Base-by-base conservation (phyloP, 2,329 filamentous ascomycete genomes). In the Lasiodiplodia theobromae region DNA sequence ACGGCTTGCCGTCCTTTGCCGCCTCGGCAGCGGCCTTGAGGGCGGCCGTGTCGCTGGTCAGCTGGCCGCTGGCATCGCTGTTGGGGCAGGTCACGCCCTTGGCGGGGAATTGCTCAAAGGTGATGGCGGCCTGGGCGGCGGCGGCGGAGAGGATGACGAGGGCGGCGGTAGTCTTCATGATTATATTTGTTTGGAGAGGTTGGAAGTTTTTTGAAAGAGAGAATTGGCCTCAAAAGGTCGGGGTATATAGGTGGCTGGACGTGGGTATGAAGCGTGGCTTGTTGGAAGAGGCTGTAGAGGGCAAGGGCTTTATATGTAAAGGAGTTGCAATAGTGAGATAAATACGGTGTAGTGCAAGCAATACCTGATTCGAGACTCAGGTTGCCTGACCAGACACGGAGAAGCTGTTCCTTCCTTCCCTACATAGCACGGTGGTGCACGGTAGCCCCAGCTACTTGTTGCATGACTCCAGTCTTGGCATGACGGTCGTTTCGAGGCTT, bases 1-100 rank as follows among this genome's bases (percentile, higher is more conserved):
- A 7, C 5, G 58, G 58, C 28, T 10, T 31, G 23, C n/a, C 23
- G 23, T 31, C 49, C 38, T 28, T 49, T 23, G 58, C 58, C 11
- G 40, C 40, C 8, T 49, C 16, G 40, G 58, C 58, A 5, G 40
- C 40, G 10, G 40, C 40, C 28, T 62, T 12, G 16, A 62, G 40
- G 28, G n/a, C 25, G 8, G 44, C 58, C 23, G 58, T 62, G 21
- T 8, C 14, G 21, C 56, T 44, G 56, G 14, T 60, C 56, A 60
- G n/a, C 37, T 60, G 18, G 56, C 16, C 37, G 56, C 37, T 44
- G 21, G 56, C 34, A 6, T 44, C 56, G 23, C 18, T n/a, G 56
- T 60, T 60, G 40, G 58, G 58, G 58, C 58, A 62, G 16, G 58
- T 25, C 18, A 62, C 8, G 28, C 58, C 58, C 8, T 25, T 62